Evolutionary conservation across 164 flowering plant genomes (phyloP), one percentile per base, ranked within the genome.

Genomic region (Chimonanthus salicifolius): DNA sequence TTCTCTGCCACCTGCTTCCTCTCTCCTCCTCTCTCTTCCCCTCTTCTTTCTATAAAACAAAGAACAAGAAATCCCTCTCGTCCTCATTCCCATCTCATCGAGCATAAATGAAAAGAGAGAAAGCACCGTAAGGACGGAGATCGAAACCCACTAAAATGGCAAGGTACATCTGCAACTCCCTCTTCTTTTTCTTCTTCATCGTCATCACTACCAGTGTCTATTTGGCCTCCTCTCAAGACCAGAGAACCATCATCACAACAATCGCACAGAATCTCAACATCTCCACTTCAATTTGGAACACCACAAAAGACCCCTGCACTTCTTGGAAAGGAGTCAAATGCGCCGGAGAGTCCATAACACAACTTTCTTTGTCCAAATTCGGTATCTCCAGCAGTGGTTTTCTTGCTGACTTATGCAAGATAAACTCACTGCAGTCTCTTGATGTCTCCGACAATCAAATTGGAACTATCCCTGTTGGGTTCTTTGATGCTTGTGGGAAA

Each of bases 261-360:
- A 68, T 91, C 62, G 80, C 85, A 63, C 20, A 7, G 66, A 63
- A 10, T 43, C 48, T 63, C 47, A 72, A 73, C 7, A 65, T 80
- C 20, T 21, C 64, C 3, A 71, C 15, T 16, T 68, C 75, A 6
- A 54, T 48, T 43, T 71, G 80, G 80, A 72, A 68, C 15, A 66
- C 46, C 10, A 72, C 58, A 7, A 9, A 48, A 33, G 65, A 84
- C 73, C 90, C 92, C 9, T 88, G 94, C 76, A 58, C 62, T 11
- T 77, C 45, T 9, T 89, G 97, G 97, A 47, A 70, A 11, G 85
- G 92, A 63, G 85, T 88, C 47, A 49, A 15, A 1, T 89, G 92
- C 83, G 74, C 45, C 54, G 13, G 58, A 47, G 67, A 75, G 33
- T 77, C 79, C n/a, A 72, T 88, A 10, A 78, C 65, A 15, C 21